Base-by-base conservation (phyloP, 2,329 filamentous ascomycete genomes). In the Lasiodiplodia gonubiensis region DNA sequence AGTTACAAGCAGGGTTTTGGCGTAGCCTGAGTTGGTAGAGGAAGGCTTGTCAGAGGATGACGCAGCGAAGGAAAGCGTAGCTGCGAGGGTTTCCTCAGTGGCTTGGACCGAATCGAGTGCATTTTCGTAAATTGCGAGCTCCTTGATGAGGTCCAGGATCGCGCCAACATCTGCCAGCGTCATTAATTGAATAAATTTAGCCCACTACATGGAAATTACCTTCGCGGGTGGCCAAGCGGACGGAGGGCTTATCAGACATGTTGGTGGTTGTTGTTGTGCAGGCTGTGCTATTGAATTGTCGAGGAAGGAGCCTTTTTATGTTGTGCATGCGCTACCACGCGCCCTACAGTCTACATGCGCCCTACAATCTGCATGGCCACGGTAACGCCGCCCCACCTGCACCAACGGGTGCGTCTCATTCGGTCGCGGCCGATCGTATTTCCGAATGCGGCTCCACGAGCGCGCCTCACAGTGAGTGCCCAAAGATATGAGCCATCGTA, bases 81-180 rank as follows among this genome's bases (percentile, higher is more conserved):
- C 81, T 10, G 85, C 80, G 42, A 98, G 89, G 27, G 86, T 88
- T 37, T 89, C 86, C 70, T 91, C 86, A 30, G 93, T 98, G 0
- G 94, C 93, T 76, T 92, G 85, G 71, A 97, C 93, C 71, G 84
- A 82, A 72, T 89, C 83, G 2, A 89, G 83, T 74, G 91, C 91
- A 33, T 94, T 89, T 79, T 97, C 93, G 82, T 97, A 97, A 72
- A 89, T 87, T 72, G 94, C 94, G 10, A 98, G 89, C 76, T 93
- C 94, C 66, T 88, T 86, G 80, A 98, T 93, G 75, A 97, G 85
- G 71, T 84, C 80, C 30, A 97, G 87, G 77, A 98, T 97, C n/a
- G 84, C 83, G 27, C 89, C 87, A 67, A 96, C 88, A 75, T 98
- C 94, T 97, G 68, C 46, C 37, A 21, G 21, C 39, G 8, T 25